phyloP scores from a whole-genome alignment of 2,329 filamentous ascomycete genomes.

The Cercospora brassicicola region DNA sequence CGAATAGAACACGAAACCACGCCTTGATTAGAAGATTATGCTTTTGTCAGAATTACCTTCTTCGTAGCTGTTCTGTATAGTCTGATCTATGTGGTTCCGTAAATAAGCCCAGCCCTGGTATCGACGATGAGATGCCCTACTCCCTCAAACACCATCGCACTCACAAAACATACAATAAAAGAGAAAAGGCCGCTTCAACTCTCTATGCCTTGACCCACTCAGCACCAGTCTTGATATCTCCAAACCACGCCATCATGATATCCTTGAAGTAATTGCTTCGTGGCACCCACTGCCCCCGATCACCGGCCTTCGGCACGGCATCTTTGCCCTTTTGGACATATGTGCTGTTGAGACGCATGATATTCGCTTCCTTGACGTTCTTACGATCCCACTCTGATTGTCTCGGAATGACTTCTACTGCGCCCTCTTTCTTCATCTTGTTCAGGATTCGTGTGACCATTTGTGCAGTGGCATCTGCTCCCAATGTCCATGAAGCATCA shows the following conservation, averaged over 20 bases:
- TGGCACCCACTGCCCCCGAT: slow-evolving; percentile 46
- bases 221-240: slow-evolving; percentile 45
- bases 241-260: slow-evolving; percentile 45
- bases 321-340: slow-evolving; percentile 50
- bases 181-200: neutral
- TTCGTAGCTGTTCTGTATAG: neutral
- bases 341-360: slow-evolving; percentile 52
- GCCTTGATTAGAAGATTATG: neutral
- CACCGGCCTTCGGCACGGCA: slow-evolving; percentile 52
- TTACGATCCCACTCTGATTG: slow-evolving; percentile 41
- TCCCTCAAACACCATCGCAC: neutral
- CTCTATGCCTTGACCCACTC: slow-evolving; percentile 36
- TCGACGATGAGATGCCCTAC: neutral
- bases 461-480: slow-evolving; percentile 54
- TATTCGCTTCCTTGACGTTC: slow-evolving; percentile 42
- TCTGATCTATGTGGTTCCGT: neutral
- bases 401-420: slow-evolving; percentile 49
- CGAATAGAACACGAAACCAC: neutral
- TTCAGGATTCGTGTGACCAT: slow-evolving; percentile 55
- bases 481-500: slow-evolving; percentile 61
- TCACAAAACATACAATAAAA: neutral
- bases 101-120: neutral
- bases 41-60: neutral
- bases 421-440: slow-evolving; percentile 50
- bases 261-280: slow-evolving; percentile 49